phyloP scores from a whole-genome alignment of 2,329 filamentous ascomycete species.

The Talaromyces sp. region DNA sequence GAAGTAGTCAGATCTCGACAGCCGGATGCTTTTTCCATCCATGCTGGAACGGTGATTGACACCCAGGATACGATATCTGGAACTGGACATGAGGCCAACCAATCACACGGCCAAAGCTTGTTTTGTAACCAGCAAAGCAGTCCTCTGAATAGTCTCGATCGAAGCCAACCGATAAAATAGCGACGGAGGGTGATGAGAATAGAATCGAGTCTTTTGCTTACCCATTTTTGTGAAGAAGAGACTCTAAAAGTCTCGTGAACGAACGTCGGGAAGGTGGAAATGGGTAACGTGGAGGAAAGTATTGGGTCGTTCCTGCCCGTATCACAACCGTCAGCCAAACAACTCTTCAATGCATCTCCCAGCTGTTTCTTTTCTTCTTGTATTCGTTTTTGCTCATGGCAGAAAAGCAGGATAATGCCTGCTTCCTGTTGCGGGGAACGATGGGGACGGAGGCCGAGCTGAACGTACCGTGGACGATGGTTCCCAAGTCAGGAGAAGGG shows the following conservation, averaged over 20 bases:
- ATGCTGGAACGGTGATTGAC: conserved; percentile 17
- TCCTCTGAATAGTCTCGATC: not conserved
- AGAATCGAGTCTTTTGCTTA: conserved; percentile 8
- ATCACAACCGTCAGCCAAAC: not conserved
- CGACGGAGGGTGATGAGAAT: not conserved
- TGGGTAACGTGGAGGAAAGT: conserved; percentile 5
- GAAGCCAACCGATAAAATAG: not conserved
- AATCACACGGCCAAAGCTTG: conserved; percentile 14
- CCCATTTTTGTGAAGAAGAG: conserved; percentile 13
- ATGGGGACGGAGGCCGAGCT: conserved; percentile 1
- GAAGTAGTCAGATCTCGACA: not conserved
- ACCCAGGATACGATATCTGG: conserved; percentile 17
- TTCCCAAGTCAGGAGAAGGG: conserved; percentile 17
- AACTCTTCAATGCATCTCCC: not conserved
- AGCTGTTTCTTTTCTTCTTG: not conserved
- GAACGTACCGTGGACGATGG: conserved; percentile 15
- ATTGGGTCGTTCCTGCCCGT: conserved; percentile 5
- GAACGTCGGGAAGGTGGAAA: conserved; percentile 13
- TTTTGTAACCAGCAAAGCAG: not conserved
- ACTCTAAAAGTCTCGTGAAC: conserved; percentile 12
- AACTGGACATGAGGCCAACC: conserved; percentile 13
- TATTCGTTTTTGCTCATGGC: not conserved
- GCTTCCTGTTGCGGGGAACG: conserved; percentile 3
- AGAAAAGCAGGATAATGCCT: not conserved
- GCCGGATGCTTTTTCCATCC: conserved; percentile 10